Base-by-base conservation (phyloP, 2,329 filamentous ascomycete species). In the Saccharata proteae region DNA sequence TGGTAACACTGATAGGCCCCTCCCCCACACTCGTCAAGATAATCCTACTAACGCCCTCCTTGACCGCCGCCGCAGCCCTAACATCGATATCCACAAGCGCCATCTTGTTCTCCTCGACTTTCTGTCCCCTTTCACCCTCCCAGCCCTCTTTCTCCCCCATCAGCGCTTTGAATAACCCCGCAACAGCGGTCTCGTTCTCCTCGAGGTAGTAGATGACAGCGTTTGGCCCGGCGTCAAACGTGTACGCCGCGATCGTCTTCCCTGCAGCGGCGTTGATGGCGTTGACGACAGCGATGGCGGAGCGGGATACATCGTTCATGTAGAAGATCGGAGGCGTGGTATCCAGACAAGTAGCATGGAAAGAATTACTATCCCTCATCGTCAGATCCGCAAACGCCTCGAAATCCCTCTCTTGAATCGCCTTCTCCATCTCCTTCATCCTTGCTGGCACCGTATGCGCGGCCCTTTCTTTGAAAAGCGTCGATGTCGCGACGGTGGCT, bases 271-370 rank as follows among this genome's bases (percentile, higher is more conserved):
- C 67, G 52, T 98, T 98, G 61, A 96, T 82, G 44, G 77, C 71
- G 62, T 98, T 85, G 17, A 94, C 86, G 11, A 84, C 76, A 31
- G 83, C 71, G 38, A 98, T 83, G 5, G 88, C 85, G 1, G 88
- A 84, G 21, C 80, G 69, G 13, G 80, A 88, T 11, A 88, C 77
- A 53, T 98, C 90, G 60, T 94, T 98, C 69, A 98, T 77, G 67
- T 98, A 98, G 61, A 93, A 94, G 52, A 98, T 98, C 12, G 92
- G 90, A 26, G 92, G 90, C 61, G 84, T 85, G 2, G 90, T 96
- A 55, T 98, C 90, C 45, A 92, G 66, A 55, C 90, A 96, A 35
- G 79, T 84, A 21, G 90, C 83, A 58, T 98, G 90, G 74, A 98
- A 98, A 37, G 77, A 83, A 64, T 98, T 98, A 52, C 81, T 92